phyloP scores from a whole-genome alignment of 2,329 filamentous ascomycete species.

The Tolypocladium capitatum region DNA sequence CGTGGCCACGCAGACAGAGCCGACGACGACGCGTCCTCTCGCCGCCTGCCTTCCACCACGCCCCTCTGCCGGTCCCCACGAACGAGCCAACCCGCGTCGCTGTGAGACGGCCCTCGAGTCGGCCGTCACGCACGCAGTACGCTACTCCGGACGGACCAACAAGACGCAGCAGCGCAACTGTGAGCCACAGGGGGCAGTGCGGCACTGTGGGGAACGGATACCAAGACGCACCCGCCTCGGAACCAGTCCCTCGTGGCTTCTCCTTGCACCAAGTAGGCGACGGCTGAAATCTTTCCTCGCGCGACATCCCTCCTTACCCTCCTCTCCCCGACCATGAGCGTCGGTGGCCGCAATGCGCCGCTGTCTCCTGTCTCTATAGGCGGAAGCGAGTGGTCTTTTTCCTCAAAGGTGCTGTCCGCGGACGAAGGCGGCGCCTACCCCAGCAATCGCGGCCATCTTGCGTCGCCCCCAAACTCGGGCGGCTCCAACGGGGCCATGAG shows the following conservation, averaged over 20 bases:
- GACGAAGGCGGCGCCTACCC: conserved; percentile 36
- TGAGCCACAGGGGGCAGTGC: conserved; percentile 7
- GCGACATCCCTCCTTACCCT: conserved; percentile 8
- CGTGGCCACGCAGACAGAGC: neutral
- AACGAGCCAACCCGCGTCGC: neutral
- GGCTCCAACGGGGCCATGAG: conserved; percentile 40
- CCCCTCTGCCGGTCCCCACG: neutral
- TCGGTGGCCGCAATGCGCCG: conserved; percentile 54
- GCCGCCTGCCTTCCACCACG: neutral
- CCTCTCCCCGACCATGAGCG: conserved; percentile 41
- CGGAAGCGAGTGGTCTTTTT: conserved; percentile 71
- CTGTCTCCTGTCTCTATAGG: conserved; percentile 73
- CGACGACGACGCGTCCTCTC: neutral
- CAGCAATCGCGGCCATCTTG: conserved; percentile 44
- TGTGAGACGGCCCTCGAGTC: neutral
- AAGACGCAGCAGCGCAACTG: neutral
- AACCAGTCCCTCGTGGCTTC: neutral
- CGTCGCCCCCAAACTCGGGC: conserved; percentile 58
- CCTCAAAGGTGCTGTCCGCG: conserved; percentile 45
- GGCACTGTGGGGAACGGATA: conserved; percentile 5
- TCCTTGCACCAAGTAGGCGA: neutral
- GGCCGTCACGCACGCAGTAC: neutral
- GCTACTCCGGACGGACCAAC: too few relatives aligned
- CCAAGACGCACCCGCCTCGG: conserved; percentile 3
- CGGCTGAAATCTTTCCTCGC: conserved; percentile 9